Percentiles rank a stretch among this genome's conserved stretches.
Conservation (phyloP, 1,139 yeast species). For the Candida sanyaensis region DNA sequence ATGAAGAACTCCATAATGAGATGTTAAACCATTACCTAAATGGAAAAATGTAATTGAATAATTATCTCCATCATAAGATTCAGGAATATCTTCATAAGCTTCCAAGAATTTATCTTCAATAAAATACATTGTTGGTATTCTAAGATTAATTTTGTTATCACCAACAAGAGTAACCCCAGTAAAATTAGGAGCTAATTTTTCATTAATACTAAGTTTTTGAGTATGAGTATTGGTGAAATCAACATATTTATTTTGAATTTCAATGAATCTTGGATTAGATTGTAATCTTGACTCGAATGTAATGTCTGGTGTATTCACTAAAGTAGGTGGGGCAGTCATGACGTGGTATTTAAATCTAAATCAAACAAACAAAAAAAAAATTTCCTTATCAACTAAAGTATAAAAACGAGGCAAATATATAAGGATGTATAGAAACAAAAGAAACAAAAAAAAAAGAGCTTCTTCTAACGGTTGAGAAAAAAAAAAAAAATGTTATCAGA, state of each 20-base stretch:
- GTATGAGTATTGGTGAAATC: conserved; percentile 11
- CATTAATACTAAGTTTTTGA: conserved; percentile 7
- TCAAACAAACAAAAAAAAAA: background rate
- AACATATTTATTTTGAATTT: conserved; percentile 4
- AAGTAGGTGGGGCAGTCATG: conserved; percentile 1
- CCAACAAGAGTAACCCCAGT: conserved; percentile 42
- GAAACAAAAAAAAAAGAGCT: too few species aligned
- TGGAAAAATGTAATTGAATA: conserved; percentile 41
- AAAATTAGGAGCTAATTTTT: conserved; percentile 27
- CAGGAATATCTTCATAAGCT: conserved; percentile 18
- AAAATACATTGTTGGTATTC: conserved; percentile 38
- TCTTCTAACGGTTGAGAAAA: too few species aligned
- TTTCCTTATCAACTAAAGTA: background rate
- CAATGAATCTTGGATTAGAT: conserved; percentile 2
- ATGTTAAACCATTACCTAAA: conserved; percentile 47
- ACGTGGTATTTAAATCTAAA: background rate
- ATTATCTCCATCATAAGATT: conserved; percentile 18
- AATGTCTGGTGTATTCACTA: background rate
- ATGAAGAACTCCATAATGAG: conserved; percentile 55
- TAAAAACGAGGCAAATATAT: too few species aligned
- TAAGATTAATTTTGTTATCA: conserved; percentile 33
- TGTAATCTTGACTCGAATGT: conserved; percentile 7
- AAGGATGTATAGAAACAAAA: too few species aligned
- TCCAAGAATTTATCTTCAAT: conserved; percentile 32
- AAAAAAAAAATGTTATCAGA: too few species aligned